Evolutionary conservation across 1,139 yeast species (phyloP), one percentile per base, ranked within the genome.

Genomic region (Sugiyamaella xylanicola): DNA sequence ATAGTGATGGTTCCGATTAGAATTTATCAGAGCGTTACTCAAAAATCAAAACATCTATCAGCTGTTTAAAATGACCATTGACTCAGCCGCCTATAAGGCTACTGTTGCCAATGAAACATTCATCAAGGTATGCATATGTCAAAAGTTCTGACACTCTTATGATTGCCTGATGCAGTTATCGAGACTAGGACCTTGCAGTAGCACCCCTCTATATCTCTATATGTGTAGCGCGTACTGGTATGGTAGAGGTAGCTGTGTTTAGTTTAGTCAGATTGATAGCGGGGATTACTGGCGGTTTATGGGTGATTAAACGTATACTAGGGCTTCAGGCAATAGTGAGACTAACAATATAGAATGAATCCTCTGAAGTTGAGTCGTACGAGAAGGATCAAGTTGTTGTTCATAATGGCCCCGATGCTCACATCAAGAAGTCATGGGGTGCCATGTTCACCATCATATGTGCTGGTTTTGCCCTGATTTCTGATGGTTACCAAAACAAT

Each of bases 401-500:
- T 13, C 5, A 3, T 32, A 22, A 25, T 4, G 41, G n/a, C 16
- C 29, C 45, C 22, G 21, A 42, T 15, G 13, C 22, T 48, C 52
- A 40, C 16, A 11, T 40, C 17, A 46, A 35, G 15, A 46, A 47
- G 11, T 47, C 51, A 32, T 56, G 58, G 56, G 61, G 58, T 25
- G 76, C 74, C 54, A 64, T 70, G 47, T 65, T 80, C 64, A 73
- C 79, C 51, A 77, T 80, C 55, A 63, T 78, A 48, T 78, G 82
- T 65, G 77, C 84, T 13, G 87, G 87, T 17, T 80, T 79, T 56
- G 87, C 86, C 1, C 72, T 83, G 61, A 77, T 82, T 62, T 78
- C 83, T 20, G 87, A 83, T 65, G 87, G 87, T 5, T 83, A 83
- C 68, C 86, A 82, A 65, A 83, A 83, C 65, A 81, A 79, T 61